Conservation (phyloP, 192 early-diverging fungal genomes). For the Chytriomyces hyalinus region DNA sequence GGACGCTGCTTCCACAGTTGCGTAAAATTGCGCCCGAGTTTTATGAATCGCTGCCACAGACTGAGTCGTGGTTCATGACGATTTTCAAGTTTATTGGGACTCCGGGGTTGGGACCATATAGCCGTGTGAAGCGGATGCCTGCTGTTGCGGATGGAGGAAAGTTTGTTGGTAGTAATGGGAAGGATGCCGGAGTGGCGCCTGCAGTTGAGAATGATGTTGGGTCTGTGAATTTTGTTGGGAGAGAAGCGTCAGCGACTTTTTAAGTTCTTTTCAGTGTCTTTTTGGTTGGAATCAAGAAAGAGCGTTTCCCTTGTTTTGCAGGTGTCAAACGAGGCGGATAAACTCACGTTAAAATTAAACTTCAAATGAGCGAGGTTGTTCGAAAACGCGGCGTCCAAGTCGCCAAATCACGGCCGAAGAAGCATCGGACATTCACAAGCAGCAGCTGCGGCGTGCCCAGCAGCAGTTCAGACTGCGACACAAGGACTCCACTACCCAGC, state of each 20-base stretch:
- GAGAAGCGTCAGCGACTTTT: neutral
- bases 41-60: slow-evolving; percentile 83
- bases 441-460: slow-evolving; percentile 9
- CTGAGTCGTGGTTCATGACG: slow-evolving; percentile 86
- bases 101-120: slow-evolving; percentile 75
- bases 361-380: too few species aligned
- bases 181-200: neutral
- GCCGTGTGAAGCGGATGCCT: slow-evolving; percentile 34
- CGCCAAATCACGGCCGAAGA: slow-evolving; percentile 7
- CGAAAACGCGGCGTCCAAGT: neutral
- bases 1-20: slow-evolving; percentile 83
- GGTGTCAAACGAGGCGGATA: too few species aligned
- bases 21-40: slow-evolving; percentile 84
- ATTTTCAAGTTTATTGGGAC: slow-evolving; percentile 81
- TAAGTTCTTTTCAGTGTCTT: neutral
- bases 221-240: slow-evolving; percentile 27
- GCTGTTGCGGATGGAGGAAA: slow-evolving; percentile 14
- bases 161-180: neutral
- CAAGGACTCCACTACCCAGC: neutral
- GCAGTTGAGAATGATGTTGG: slow-evolving; percentile 21
- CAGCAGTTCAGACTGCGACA: slow-evolving; percentile 5
- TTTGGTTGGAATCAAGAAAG: too few species aligned
- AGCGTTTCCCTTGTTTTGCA: too few species aligned
- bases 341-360: too few species aligned
- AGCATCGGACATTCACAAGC: slow-evolving; percentile 8